Conservation (phyloP, 2,329 filamentous ascomycete genomes). For the Triangularia verruculosa region DNA sequence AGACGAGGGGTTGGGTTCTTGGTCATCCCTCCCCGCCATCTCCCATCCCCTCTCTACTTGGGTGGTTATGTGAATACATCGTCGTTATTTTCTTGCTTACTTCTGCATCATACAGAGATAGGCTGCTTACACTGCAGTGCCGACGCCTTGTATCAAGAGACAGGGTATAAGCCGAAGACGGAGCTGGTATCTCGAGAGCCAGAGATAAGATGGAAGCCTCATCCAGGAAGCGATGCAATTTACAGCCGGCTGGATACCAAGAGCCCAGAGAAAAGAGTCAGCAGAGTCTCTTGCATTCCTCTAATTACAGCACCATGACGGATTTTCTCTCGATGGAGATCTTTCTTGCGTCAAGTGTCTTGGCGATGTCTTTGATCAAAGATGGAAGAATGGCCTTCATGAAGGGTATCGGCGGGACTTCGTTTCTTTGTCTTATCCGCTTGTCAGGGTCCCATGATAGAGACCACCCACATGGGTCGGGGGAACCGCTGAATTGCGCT, state of each 20-base stretch:
- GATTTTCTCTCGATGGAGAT: not conserved
- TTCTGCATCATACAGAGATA: not conserved
- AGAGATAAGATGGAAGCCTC: not conserved
- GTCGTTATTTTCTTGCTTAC: not conserved
- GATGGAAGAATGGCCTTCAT: not conserved
- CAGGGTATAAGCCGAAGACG: not conserved
- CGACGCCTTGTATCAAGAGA: not conserved
- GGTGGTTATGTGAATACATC: not conserved
- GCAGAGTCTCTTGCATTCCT: no score
- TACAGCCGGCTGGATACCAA: no score
- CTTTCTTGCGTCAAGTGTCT: not conserved
- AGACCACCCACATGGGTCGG: not conserved
- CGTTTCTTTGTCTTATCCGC: not conserved
- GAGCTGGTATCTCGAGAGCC: not conserved
- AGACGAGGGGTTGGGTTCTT: slow-evolving; percentile 15
- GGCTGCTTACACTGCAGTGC: not conserved
- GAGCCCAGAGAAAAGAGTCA: not conserved
- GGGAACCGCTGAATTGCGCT: not conserved
- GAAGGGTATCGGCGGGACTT: not conserved
- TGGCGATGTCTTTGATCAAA: not conserved
- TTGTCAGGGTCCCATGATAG: not conserved
- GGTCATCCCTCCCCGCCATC: not conserved
- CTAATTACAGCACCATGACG: not conserved
- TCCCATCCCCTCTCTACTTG: not conserved
- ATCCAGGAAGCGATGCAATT: not conserved